Conservation (phyloP, 2,329 filamentous ascomycete species). For the Dactylellina parvicollis region DNA sequence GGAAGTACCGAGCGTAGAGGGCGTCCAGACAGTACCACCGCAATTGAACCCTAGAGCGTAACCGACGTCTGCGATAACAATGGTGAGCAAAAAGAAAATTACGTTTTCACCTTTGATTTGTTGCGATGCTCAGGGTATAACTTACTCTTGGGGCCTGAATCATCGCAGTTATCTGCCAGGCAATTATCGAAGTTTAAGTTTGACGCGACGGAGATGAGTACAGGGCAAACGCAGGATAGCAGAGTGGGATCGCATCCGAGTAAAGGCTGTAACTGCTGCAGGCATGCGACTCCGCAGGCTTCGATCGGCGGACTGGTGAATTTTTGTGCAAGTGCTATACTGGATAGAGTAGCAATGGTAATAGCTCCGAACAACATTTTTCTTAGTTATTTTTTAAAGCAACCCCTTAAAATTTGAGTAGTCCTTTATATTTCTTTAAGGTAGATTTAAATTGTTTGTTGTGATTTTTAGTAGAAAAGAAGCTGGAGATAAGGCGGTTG, state of each 20-base stretch:
- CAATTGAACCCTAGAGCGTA: neutral
- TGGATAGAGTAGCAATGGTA: neutral
- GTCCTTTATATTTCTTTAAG: too few species aligned
- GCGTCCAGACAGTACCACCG: neutral
- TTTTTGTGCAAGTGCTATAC: neutral
- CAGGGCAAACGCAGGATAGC: neutral
- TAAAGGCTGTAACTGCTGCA: neutral
- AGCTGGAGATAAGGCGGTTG: too few species aligned
- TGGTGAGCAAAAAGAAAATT: neutral
- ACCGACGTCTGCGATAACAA: neutral
- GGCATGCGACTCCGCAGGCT: neutral
- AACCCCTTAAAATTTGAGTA: too few species aligned
- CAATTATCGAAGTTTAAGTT: neutral
- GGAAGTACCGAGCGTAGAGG: neutral
- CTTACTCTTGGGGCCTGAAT: neutral
- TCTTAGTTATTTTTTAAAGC: too few species aligned
- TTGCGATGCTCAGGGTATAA: neutral
- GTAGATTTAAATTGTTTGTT: too few species aligned
- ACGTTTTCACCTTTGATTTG: neutral
- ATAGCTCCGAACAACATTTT: neutral
- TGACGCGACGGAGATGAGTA: neutral
- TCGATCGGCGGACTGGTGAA: neutral
- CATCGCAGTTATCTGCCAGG: neutral
- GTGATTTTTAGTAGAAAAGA: too few species aligned
- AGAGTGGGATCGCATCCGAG: constrained; percentile 4